Evolutionary conservation across 2,329 filamentous ascomycete genomes (phyloP).

Genomic region (Colletotrichum limetticola): DNA sequence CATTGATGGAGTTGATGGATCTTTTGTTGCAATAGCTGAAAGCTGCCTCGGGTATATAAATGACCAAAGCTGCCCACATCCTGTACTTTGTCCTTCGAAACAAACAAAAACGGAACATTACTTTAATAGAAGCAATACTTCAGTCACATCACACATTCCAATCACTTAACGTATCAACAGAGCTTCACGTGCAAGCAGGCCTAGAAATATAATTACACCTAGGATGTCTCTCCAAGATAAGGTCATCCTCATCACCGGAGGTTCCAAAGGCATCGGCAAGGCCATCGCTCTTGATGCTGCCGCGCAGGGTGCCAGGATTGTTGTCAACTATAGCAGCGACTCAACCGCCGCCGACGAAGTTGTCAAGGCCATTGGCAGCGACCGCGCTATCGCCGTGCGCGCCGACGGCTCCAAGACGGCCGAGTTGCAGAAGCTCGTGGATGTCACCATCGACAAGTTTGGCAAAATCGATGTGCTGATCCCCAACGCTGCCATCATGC

Average conservation of each 20-base stretch:
- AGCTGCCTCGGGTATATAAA: neutral
- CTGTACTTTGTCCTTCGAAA: too few relatives aligned
- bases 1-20: neutral
- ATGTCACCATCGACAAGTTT: slow-evolving; percentile 58
- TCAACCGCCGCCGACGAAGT: slow-evolving; percentile 57
- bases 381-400: slow-evolving; percentile 63
- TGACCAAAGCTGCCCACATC: neutral
- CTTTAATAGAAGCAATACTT: neutral
- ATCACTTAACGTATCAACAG: neutral
- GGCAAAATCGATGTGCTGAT: slow-evolving; percentile 69
- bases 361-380: slow-evolving; percentile 57
- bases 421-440: slow-evolving; percentile 61
- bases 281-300: slow-evolving; percentile 68
- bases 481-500: slow-evolving; percentile 64
- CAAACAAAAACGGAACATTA: too few relatives aligned
- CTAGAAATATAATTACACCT: neutral
- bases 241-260: slow-evolving; percentile 63
- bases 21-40: too few relatives aligned
- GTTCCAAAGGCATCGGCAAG: slow-evolving; percentile 69
- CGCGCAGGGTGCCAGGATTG: slow-evolving; percentile 64
- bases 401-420: slow-evolving; percentile 61
- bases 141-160: too few relatives aligned
- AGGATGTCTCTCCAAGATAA: slow-evolving; percentile 50
- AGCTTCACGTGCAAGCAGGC: neutral
- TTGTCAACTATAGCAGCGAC: slow-evolving; percentile 66